Conservation (phyloP, 2,329 filamentous ascomycete genomes). For the Colletotrichum magnum region DNA sequence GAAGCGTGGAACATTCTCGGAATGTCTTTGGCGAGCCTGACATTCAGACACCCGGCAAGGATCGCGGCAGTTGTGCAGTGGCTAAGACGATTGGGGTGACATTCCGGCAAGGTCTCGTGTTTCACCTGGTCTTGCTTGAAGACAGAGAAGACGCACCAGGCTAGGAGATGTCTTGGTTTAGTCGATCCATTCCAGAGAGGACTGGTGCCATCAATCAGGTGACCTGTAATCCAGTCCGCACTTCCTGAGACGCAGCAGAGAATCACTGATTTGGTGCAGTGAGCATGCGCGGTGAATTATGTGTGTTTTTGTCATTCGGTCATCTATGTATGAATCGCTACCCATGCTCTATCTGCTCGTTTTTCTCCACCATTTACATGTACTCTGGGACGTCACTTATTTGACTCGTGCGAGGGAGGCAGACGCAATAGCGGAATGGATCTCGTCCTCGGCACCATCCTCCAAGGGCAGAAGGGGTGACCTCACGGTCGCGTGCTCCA, state of each 20-base stretch:
- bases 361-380: background rate
- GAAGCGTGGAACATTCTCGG: background rate
- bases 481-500: conserved; percentile 64
- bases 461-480: conserved; percentile 61
- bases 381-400: background rate
- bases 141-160: background rate
- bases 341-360: background rate
- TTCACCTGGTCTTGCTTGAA: background rate
- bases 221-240: no score
- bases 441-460: conserved; percentile 59
- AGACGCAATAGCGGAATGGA: conserved; percentile 55
- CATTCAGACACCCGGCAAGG: background rate
- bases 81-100: no score
- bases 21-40: background rate
- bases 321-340: background rate
- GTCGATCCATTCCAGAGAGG: background rate
- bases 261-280: no score
- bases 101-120: background rate
- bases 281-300: no score
- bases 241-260: no score
- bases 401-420: conserved; percentile 42
- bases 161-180: background rate
- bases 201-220: background rate
- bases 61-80: background rate
- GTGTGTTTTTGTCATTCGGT: no score